Evolutionary conservation across 208 protist genomes (phyloP).

Genomic region (Acanthamoeba castellanii): DNA sequence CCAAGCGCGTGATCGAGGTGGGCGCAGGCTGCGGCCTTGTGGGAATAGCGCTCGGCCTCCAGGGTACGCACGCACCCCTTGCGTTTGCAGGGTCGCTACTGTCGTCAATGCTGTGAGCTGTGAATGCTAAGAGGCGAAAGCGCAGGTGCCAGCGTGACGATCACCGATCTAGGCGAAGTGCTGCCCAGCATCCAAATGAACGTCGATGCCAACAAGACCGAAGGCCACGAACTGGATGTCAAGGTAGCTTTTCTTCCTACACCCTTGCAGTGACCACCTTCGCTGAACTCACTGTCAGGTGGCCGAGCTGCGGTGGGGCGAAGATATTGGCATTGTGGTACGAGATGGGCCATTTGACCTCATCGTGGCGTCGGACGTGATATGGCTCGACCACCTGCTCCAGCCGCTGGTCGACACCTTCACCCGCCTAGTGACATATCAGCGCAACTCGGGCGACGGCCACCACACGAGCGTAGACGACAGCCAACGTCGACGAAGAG

Average conservation of each 20-base stretch:
- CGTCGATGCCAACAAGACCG: constrained; percentile 36
- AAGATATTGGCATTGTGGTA: neutral
- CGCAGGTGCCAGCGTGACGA: constrained; percentile 18
- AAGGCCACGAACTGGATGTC: neutral
- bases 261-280: neutral
- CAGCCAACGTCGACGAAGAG: neutral
- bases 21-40: constrained; percentile 70
- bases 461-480: neutral
- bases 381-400: constrained; percentile 63
- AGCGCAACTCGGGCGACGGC: neutral
- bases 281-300: neutral
- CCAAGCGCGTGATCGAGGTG: constrained; percentile 61
- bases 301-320: constrained; percentile 23
- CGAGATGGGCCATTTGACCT: constrained; percentile 33
- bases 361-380: constrained; percentile 67
- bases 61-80: neutral
- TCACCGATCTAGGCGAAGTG: constrained; percentile 64
- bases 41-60: constrained; percentile 58
- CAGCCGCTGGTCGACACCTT: constrained; percentile 61
- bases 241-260: neutral
- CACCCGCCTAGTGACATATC: neutral
- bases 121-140: neutral
- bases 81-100: neutral
- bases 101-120: neutral
- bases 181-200: constrained; percentile 58